phyloP scores from a whole-genome alignment of 1,284 basidiomycete species.

The Coriolopsis trogii region DNA sequence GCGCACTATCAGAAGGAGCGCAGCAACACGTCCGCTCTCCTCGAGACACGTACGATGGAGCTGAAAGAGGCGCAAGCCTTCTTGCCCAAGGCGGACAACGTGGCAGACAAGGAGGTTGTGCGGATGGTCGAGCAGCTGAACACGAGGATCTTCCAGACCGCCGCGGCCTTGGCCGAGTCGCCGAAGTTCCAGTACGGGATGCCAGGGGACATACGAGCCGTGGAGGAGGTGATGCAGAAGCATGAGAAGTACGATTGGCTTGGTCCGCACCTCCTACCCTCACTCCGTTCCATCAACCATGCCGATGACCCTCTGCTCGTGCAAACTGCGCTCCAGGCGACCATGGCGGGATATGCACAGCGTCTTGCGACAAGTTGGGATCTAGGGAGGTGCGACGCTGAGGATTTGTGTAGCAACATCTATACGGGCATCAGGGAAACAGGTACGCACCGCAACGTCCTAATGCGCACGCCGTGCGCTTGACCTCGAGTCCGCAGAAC shows the following conservation, averaged over 20 bases:
- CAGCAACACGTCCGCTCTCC: conserved; percentile 26
- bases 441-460: conserved; percentile 40
- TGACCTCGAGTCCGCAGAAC: conserved; percentile 36
- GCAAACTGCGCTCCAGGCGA: conserved; percentile 54
- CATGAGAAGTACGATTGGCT: conserved; percentile 17
- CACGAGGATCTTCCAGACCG: conserved; percentile 50
- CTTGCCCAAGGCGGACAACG: conserved; percentile 47
- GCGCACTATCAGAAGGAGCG: conserved; percentile 13
- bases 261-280: conserved; percentile 28
- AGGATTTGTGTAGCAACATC: conserved; percentile 42
- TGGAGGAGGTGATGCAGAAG: conserved; percentile 4
- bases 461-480: conserved; percentile 23
- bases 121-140: conserved; percentile 48
- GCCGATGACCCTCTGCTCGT: conserved; percentile 41
- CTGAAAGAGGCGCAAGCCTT: conserved; percentile 48
- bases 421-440: conserved; percentile 48
- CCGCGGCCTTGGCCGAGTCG: conserved; percentile 48
- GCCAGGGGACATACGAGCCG: neutral
- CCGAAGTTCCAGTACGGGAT: conserved; percentile 8
- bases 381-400: conserved; percentile 43
- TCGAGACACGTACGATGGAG: conserved; percentile 46
- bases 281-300: conserved; percentile 38
- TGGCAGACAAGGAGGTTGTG: conserved; percentile 52
- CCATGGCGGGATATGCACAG: conserved; percentile 44
- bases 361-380: conserved; percentile 56